Base-by-base conservation (phyloP, 148 eudicot species). In the Suaeda aralocaspica region DNA sequence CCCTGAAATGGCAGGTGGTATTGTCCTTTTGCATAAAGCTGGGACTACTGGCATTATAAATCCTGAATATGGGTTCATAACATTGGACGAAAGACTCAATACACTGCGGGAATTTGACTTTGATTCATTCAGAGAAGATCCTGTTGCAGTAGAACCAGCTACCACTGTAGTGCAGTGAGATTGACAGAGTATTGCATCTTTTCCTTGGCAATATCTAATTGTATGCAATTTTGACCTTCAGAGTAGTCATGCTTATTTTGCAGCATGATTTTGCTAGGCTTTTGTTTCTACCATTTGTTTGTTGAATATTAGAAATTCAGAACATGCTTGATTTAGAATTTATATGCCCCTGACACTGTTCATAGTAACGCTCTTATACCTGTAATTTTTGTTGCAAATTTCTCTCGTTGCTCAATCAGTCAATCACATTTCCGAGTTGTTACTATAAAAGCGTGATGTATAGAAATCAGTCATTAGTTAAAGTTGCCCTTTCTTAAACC, bases 1-100 rank as follows among this genome's bases (percentile, higher is more conserved):
- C 42, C 99, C 99, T 12, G 97, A 94, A 13, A 94, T 91, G 91
- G 99, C 82, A 13, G 44, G 82, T 52, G 73, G 87, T 78, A 72
- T 91, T 53, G 59, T 84, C 69, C 72, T 94, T 51, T 69, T 94
- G 62, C 73, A 89, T 72, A 79, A 75, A 79, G 96, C 90, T 19
- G 89, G 90, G 56, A 76, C 74, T 10, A 68, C 74, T 28, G 84
- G 79, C 36, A 75, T 82, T 22, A 81, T 91, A 55, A 72, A 82
- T 76, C 78, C 89, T 50, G 72, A 87, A 51, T 74, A 67, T 58
- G 91, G 86, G 31, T 87, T 91, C 76, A 62, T 84, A 18, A 57
- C 88, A 26, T 58, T 94, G 56, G 92, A 89, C 58, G 83, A 89
- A 65, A 86, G 99, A 79, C 72, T 94, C 80, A 84, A 91, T 59